phyloP scores from a whole-genome alignment of 768 basidiomycete species.

The Ramaria sp. region DNA sequence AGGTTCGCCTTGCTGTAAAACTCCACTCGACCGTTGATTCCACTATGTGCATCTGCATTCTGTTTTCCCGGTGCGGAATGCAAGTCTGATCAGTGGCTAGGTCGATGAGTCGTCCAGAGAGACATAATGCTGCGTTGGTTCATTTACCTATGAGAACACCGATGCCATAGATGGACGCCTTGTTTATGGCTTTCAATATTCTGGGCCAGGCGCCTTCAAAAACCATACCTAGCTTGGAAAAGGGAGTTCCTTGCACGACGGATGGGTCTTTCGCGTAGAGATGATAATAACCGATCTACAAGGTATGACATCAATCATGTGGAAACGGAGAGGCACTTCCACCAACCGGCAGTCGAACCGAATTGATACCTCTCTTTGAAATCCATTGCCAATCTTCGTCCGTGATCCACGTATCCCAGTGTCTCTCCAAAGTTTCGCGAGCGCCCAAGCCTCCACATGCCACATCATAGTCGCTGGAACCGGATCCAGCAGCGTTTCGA shows the following conservation, averaged over 20 bases:
- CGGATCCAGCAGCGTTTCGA: conserved; percentile 37
- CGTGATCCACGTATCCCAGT: conserved; percentile 47
- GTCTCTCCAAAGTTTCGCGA: conserved; percentile 31
- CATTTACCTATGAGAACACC: conserved; percentile 61
- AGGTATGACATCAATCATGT: neutral
- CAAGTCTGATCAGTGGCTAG: conserved; percentile 35
- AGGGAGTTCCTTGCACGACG: conserved; percentile 57
- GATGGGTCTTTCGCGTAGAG: conserved; percentile 47
- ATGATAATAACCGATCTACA: conserved; percentile 67
- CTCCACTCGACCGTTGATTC: conserved; percentile 39
- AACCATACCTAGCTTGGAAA: conserved; percentile 35
- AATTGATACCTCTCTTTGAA: conserved; percentile 40
- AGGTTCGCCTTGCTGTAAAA: conserved; percentile 36
- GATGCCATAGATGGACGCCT: conserved; percentile 45
- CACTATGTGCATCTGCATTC: conserved; percentile 57
- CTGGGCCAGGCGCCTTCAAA: conserved; percentile 61
- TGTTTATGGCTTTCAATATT: conserved; percentile 48
- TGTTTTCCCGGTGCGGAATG: conserved; percentile 72
- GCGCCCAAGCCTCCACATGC: conserved; percentile 38
- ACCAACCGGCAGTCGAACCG: conserved; percentile 52
- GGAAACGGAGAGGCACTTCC: neutral
- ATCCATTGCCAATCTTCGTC: conserved; percentile 48
- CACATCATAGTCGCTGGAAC: conserved; percentile 48
- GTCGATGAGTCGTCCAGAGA: neutral
- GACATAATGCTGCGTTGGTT: neutral